Evolutionary conservation across 176 grass and related monocot genomes (phyloP).

Genomic region (Ampelocalamus luodianensis): DNA sequence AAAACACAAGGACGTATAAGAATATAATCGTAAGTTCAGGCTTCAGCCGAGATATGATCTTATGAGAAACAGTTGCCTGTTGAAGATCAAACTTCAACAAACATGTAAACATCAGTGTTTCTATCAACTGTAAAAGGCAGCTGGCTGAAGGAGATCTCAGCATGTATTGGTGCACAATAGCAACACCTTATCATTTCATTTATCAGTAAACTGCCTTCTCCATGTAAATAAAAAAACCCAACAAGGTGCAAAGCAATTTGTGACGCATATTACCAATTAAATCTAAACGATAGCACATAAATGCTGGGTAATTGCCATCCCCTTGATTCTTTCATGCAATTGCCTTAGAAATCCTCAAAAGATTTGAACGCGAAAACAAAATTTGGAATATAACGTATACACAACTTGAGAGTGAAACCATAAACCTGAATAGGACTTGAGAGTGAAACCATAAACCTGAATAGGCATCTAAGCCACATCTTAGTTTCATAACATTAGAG

Average conservation of each 20-base stretch:
- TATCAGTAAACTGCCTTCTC: neutral
- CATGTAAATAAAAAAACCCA: slow-evolving; percentile 11
- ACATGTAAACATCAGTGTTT: neutral
- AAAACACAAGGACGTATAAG: neutral
- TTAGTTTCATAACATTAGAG: slow-evolving; percentile 8
- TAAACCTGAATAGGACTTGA: slow-evolving; percentile 4
- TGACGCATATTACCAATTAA: slow-evolving; percentile 2
- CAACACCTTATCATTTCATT: slow-evolving; percentile 2
- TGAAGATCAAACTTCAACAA: slow-evolving; percentile 32
- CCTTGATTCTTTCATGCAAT: neutral
- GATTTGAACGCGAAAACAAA: neutral
- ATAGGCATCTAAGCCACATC: neutral
- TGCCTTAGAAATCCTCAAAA: neutral
- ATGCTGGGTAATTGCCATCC: neutral
- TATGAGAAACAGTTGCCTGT: neutral
- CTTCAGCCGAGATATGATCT: neutral
- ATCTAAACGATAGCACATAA: neutral
- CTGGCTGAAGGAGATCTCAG: slow-evolving; percentile 5
- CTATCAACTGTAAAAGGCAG: slow-evolving; percentile 2
- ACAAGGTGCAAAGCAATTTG: slow-evolving; percentile 20
- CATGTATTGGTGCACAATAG: neutral
- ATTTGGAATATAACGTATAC: neutral
- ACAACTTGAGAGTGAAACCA: slow-evolving; percentile 5
- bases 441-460: neutral
- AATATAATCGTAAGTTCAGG: slow-evolving; percentile 4